Base-by-base conservation (phyloP, 805 yeast species). In the Candida pseudoglaebosa region DNA sequence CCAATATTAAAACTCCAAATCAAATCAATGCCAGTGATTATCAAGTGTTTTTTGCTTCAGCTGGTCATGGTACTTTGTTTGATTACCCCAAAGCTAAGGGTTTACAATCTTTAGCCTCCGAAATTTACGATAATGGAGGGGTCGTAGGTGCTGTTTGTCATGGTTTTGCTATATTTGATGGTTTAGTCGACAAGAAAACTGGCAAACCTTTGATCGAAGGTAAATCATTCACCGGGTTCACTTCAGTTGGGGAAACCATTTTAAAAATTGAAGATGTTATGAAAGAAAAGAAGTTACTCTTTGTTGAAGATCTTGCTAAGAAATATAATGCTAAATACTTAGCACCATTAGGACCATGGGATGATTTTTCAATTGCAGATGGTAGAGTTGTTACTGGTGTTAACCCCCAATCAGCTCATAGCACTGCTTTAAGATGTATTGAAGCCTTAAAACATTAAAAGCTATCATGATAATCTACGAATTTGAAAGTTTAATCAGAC, bases 111-210 rank as follows among this genome's bases (percentile, higher is more conserved):
- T 40, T 75, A 30, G 80, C 78, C 15, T 57, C 62, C 20, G 58
- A 62, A 16, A 70, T 79, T 35, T 77, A 72, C 52, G 60, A 58
- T 21, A 56, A 69, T 15, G 76, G 74, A 28, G 84, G 84, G 34
- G 70, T 78, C 28, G 71, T 80, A 17, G 57, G 78, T 31, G 83
- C 85, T n/a, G 84, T 80, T 6, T 80, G 87, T 57, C 85, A 80
- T 47, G 86, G 84, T 5, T 82, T 83, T n/a, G 69, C 70, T 16
- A 67, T 79, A 44, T 73, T 80, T 43, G 73, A 67, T n/a, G 64
- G 65, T 32, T 52, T 80, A 45, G 59, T 52, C 28, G 76, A 75
- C 46, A 44, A 52, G 30, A 41, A 49, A 5, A 62, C 71, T 13
- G 77, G 77, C 31, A 60, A 65, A 35, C 57, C 62, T 13, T 47